Percentiles rank a stretch among this genome's conserved stretches.
phyloP scores from a whole-genome alignment of 2,329 filamentous ascomycete species.

The Cytospora chrysosperma region DNA sequence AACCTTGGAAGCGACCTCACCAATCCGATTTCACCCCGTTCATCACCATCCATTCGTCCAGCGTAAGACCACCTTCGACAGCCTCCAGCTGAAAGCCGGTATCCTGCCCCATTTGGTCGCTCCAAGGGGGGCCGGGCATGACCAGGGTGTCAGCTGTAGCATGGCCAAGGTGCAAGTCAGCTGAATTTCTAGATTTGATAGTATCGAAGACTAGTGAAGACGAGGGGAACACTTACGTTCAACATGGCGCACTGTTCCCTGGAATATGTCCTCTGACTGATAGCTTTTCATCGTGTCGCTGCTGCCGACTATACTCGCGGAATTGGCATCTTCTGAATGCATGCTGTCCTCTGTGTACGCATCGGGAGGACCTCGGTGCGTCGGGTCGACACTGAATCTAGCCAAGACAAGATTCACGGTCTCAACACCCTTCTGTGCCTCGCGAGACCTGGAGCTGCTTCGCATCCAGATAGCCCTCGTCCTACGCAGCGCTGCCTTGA shows the following conservation, averaged over 20 bases:
- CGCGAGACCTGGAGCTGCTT: slow-evolving; percentile 17
- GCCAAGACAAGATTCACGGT: slow-evolving; percentile 5
- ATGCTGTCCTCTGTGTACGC: not conserved
- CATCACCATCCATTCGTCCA: not conserved
- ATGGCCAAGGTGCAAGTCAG: not conserved
- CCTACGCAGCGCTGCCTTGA: slow-evolving; percentile 4
- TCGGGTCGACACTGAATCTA: not conserved
- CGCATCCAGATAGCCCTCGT: slow-evolving; percentile 23
- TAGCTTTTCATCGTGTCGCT: not conserved
- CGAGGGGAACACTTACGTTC: not conserved
- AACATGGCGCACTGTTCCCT: not conserved
- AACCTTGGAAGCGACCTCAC: not conserved
- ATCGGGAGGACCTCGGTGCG: not conserved
- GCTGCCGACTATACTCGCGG: not conserved
- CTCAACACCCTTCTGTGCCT: slow-evolving; percentile 18
- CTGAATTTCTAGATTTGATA: no score
- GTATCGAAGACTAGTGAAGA: not conserved
- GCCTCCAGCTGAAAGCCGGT: not conserved
- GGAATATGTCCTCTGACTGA: not conserved
- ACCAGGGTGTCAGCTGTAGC: not conserved
- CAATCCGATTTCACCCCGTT: not conserved
- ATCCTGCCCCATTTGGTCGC: not conserved
- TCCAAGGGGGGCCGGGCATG: not conserved
- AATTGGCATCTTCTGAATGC: no score
- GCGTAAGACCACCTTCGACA: not conserved